Evolutionary conservation across 495 filamentous ascomycete genomes (phyloP).

Genomic region (Penicillium canariense): DNA sequence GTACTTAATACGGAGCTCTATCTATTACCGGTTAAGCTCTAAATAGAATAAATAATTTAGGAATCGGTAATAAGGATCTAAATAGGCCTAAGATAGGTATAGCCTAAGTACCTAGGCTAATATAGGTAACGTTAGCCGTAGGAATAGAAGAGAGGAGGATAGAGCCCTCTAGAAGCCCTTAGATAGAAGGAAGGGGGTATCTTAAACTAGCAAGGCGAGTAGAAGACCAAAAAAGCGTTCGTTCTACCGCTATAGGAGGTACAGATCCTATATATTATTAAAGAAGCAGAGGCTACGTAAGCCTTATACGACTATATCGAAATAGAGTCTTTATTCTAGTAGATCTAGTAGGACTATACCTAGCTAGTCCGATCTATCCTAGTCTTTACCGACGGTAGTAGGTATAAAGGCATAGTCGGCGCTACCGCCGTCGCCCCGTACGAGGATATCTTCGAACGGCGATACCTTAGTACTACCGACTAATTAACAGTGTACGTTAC

Average conservation of each 20-base stretch:
- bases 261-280: background rate
- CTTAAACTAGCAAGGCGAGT: background rate
- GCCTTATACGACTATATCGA: background rate
- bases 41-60: background rate
- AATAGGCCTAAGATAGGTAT: background rate
- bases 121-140: background rate
- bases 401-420: background rate
- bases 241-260: background rate
- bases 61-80: background rate
- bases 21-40: background rate
- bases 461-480: background rate
- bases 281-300: background rate
- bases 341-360: background rate
- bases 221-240: background rate
- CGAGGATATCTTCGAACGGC: background rate
- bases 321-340: too few species aligned
- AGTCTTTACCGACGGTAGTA: background rate
- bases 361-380: background rate
- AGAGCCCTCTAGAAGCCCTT: background rate
- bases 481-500: background rate
- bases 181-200: background rate
- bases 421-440: background rate
- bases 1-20: background rate
- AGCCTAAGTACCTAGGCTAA: background rate
- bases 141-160: background rate